Base-by-base conservation (phyloP, 2,329 filamentous ascomycete genomes). In the Diaporthe vexans region DNA sequence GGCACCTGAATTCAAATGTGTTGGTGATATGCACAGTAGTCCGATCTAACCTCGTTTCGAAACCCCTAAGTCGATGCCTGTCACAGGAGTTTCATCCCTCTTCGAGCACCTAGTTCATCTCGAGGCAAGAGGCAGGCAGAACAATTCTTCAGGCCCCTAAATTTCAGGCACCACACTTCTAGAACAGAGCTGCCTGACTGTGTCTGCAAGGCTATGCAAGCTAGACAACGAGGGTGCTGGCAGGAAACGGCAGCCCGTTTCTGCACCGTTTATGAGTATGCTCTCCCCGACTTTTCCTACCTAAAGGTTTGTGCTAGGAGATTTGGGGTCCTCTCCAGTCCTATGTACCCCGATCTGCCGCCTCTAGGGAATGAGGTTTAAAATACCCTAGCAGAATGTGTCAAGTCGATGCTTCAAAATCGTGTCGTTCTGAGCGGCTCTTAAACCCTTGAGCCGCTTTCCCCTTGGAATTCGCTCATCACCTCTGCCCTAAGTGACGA, bases 151-250 rank as follows among this genome's bases (percentile, higher is more conserved):
- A 5, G 15, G 9, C 3, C 15, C n/a, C 46, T 1, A 37, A 13
- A 54, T 9, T 68, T 54, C 63, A 68, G 63, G 63, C 63, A 54
- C 29, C 63, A 54, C 6, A 10, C 15, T 68, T 54, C 33, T n/a
- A 15, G 46, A 54, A 29, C 15, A 68, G 1, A 26, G 63, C n/a
- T 68, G 63, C 63, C 46, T 54, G 46, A 17, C 33, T 68, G 29
- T 48, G n/a, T 21, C 63, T 52, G 29, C 63, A 52, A 52, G 21
- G 46, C 29, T 35, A 63, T 46, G 58, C 37, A 48, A 19, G 59
- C 40, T 67, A 33, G 59, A 19, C 24, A 19, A 33, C 4, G 63
- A 65, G 46, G 63, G 37, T 19, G 63, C 48, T 68, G 63, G 21
- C 33, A 48, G 24, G 48, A n/a, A 52, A 40, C 48, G 48, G 63